A percentile compares a stretch with the other conserved stretches of the same genome.
These are phyloP conservation scores for Calonectria hawksworthii DNA, from an alignment of 2,329 filamentous ascomycete species.

Conservation along the genomic window DNA sequence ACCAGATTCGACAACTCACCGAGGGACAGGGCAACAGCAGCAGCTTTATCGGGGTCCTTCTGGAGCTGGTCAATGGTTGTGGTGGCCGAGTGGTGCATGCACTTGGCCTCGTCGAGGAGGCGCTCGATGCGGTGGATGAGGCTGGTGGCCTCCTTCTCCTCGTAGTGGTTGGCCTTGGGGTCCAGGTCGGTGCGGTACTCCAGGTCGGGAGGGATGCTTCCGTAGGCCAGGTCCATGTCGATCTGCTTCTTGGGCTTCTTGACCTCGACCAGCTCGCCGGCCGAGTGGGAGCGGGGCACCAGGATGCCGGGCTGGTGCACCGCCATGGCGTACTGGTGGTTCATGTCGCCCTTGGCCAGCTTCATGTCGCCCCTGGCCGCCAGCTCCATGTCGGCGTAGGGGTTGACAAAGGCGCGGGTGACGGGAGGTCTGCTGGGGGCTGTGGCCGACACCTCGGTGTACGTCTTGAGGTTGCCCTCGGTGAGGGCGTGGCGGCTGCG, in stretches of 20 bases:
- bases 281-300: slow-evolving; percentile 55
- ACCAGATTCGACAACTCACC: slow-evolving; percentile 90
- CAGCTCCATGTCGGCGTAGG: slow-evolving; percentile 57
- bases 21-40: slow-evolving; percentile 91
- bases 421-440: slow-evolving; percentile 59
- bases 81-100: slow-evolving; percentile 85
- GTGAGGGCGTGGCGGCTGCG: slow-evolving; percentile 61
- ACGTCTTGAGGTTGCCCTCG: slow-evolving; percentile 65
- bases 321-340: slow-evolving; percentile 37
- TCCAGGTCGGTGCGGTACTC: slow-evolving; percentile 63
- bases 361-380: slow-evolving; percentile 59
- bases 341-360: slow-evolving; percentile 51
- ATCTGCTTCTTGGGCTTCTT: slow-evolving; percentile 65
- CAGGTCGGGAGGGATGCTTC: slow-evolving; percentile 81
- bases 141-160: slow-evolving; percentile 67
- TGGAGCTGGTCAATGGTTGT: slow-evolving; percentile 84
- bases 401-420: slow-evolving; percentile 57
- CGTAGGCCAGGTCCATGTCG: slow-evolving; percentile 94
- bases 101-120: slow-evolving; percentile 89
- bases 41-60: slow-evolving; percentile 85
- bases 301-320: slow-evolving; percentile 44
- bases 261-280: slow-evolving; percentile 52
- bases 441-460: slow-evolving; percentile 66
- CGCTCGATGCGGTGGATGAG: slow-evolving; percentile 82
- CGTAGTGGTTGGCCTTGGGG: slow-evolving; percentile 60